Evolutionary conservation across 768 basidiomycete genomes (phyloP).

Genomic region (Cubamyces sp.): DNA sequence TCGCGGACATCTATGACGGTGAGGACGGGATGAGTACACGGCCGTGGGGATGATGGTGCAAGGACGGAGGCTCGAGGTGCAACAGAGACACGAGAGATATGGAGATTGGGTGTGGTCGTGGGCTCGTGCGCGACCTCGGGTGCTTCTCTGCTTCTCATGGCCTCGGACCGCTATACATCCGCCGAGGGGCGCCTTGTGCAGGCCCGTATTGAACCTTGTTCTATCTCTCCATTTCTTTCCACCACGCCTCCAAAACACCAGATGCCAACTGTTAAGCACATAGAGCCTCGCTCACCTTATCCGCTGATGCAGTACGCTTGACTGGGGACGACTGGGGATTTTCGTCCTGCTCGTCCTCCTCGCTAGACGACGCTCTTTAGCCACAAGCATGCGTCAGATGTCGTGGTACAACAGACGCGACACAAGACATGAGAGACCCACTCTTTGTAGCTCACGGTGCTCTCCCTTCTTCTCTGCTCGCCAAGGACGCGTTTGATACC

Average conservation of each 20-base stretch:
- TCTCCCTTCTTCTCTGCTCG: constrained; percentile 23
- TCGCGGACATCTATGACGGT: constrained; percentile 14
- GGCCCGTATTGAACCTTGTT: not conserved
- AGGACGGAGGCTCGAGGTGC: not conserved
- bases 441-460: constrained; percentile 18
- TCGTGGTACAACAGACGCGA: not conserved
- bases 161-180: constrained; percentile 2
- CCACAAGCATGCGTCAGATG: not conserved
- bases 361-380: constrained; percentile 19
- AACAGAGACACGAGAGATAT: not conserved
- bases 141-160: not conserved
- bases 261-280: not conserved
- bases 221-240: not conserved
- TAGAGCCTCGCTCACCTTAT: constrained; percentile 4
- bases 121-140: not conserved
- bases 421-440: not conserved
- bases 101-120: constrained; percentile 2
- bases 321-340: constrained; percentile 7
- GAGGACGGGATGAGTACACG: not conserved
- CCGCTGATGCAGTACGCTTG: constrained; percentile 6
- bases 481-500: constrained; percentile 1
- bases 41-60: not conserved
- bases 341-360: constrained; percentile 4
- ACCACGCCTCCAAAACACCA: not conserved
- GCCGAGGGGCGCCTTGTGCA: not conserved